These are phyloP conservation scores for Drechslerella coelobrocha DNA, from an alignment of 2,329 filamentous ascomycete species.

Conservation along the genomic window DNA sequence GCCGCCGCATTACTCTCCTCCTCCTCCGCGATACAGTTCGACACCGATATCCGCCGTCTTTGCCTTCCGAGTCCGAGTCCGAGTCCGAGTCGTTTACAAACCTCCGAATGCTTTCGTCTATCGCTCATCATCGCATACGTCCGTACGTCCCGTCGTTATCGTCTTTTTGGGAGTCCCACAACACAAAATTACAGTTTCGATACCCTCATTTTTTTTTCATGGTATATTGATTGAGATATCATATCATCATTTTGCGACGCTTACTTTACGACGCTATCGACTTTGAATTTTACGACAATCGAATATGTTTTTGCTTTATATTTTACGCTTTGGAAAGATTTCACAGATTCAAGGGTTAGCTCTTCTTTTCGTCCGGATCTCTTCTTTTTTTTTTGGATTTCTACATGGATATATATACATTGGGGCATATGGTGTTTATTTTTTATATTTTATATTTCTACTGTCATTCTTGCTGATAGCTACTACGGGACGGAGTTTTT, in stretches of 20 bases:
- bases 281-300: slow-evolving; percentile 19
- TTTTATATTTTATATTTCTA: slow-evolving; percentile 21
- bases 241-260: too few relatives aligned
- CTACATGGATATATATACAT: slow-evolving; percentile 25
- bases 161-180: too few relatives aligned
- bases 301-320: too few relatives aligned
- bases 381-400: slow-evolving; percentile 11
- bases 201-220: slow-evolving; percentile 1
- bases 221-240: too few relatives aligned
- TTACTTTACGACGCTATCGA: too few relatives aligned
- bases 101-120: too few relatives aligned
- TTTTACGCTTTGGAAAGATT: too few relatives aligned
- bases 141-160: too few relatives aligned
- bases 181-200: too few relatives aligned
- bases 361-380: slow-evolving; percentile 2
- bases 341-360: slow-evolving; percentile 4
- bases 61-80: neutral
- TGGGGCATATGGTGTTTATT: slow-evolving; percentile 7
- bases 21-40: neutral
- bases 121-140: too few relatives aligned
- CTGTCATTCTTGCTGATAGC: neutral
- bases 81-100: slow-evolving; percentile 8
- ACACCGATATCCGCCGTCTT: neutral
- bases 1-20: neutral
- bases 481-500: slow-evolving; percentile 13